phyloP scores from a whole-genome alignment of 352 stramenopile species.

The Pythium chondricola region DNA sequence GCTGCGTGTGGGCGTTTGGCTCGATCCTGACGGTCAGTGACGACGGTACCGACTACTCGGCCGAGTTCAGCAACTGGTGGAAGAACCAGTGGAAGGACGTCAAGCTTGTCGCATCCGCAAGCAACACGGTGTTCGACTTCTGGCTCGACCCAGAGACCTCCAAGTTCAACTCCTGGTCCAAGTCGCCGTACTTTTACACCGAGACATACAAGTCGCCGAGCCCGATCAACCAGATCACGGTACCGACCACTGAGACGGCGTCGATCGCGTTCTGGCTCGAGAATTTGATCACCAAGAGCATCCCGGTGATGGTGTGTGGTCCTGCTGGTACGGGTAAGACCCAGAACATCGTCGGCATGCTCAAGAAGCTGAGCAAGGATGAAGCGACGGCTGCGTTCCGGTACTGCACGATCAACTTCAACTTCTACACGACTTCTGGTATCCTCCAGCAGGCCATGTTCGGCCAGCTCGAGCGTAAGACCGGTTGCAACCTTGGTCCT shows the following conservation, averaged over 20 bases:
- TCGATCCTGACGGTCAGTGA: constrained; percentile 90
- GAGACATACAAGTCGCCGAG: constrained; percentile 82
- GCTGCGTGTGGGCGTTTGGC: constrained; percentile 93
- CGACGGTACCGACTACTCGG: constrained; percentile 92
- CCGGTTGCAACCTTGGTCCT: constrained; percentile 89
- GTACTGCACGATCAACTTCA: constrained; percentile 95
- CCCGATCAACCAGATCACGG: constrained; percentile 86
- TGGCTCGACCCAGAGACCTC: constrained; percentile 91
- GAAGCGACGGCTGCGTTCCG: constrained; percentile 76
- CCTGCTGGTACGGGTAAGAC: constrained; percentile 94
- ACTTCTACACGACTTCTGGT: constrained; percentile 95
- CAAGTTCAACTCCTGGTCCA: constrained; percentile 93
- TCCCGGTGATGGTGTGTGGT: constrained; percentile 93
- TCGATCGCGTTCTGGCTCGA: constrained; percentile 96
- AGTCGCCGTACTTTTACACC: constrained; percentile 93
- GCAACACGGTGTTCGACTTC: constrained; percentile 97
- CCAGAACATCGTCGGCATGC: constrained; percentile 91
- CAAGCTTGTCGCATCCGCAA: constrained; percentile 89
- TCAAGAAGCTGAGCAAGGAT: constrained; percentile 90
- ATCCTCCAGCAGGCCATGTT: constrained; percentile 93
- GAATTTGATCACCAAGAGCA: constrained; percentile 85
- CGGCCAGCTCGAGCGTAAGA: constrained; percentile 93
- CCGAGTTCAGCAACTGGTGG: constrained; percentile 95
- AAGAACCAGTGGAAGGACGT: constrained; percentile 94
- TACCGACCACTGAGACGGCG: constrained; percentile 94